A percentile compares a stretch with the other conserved stretches of the same genome.
phyloP scores from a whole-genome alignment of 306 rosid species.

The Cicer judaicum region DNA sequence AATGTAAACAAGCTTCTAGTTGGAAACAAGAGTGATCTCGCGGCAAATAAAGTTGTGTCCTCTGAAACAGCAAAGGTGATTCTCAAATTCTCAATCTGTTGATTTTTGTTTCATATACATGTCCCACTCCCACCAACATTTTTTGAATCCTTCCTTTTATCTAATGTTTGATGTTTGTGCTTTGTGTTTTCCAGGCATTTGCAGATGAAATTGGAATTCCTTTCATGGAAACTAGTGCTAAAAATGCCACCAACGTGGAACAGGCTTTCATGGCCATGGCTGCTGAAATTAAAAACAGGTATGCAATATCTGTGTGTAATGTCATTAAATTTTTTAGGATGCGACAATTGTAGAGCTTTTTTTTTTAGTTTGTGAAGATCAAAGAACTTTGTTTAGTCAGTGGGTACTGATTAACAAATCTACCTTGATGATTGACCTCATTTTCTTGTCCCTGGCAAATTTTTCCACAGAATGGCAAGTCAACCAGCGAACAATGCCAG shows the following conservation, averaged over 20 bases:
- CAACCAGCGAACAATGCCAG: slow-evolving; percentile 91
- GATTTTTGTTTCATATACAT: slow-evolving; percentile 1
- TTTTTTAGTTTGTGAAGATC: slow-evolving; percentile 18
- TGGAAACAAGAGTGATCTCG: slow-evolving; percentile 72
- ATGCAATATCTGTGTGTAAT: slow-evolving; percentile 30
- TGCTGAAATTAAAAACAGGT: slow-evolving; percentile 80
- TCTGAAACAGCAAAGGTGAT: slow-evolving; percentile 72
- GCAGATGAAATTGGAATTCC: slow-evolving; percentile 87
- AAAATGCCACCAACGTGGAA: slow-evolving; percentile 71
- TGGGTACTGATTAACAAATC: background rate
- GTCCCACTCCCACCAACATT: slow-evolving; percentile 13
- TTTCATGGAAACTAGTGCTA: slow-evolving; percentile 87
- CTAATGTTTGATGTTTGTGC: slow-evolving; percentile 27
- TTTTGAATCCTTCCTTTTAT: slow-evolving; percentile 15
- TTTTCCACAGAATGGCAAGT: slow-evolving; percentile 89
- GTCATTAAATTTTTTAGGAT: slow-evolving; percentile 17
- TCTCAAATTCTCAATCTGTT: slow-evolving; percentile 22
- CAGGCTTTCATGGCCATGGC: slow-evolving; percentile 93
- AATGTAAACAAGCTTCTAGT: slow-evolving; percentile 82
- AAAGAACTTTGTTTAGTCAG: background rate
- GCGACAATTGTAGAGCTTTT: slow-evolving; percentile 1
- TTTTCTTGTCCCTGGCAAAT: slow-evolving; percentile 24
- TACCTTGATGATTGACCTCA: slow-evolving; percentile 10
- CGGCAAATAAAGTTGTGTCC: slow-evolving; percentile 78
- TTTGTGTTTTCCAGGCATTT: slow-evolving; percentile 60